Base-by-base conservation (phyloP, 2,329 filamentous ascomycete species). In the Nannizziopsis barbatae region DNA sequence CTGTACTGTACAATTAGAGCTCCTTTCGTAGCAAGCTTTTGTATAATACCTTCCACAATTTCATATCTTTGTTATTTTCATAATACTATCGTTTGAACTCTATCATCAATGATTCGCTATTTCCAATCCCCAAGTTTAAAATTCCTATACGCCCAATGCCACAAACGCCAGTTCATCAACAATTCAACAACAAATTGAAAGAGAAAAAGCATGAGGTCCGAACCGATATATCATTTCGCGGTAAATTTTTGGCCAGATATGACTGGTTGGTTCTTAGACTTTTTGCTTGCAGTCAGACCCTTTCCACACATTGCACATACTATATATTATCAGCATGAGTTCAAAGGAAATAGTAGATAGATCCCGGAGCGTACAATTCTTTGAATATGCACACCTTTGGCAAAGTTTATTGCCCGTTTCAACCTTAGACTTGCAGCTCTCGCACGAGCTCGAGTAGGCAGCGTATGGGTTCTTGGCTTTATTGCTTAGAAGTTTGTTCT, bases 381-480 rank as follows among this genome's bases (percentile, higher is more conserved):
- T 71, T 57, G 76, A 73, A 62, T 81, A 83, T 10, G 79, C 77
- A 60, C 79, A 83, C 38, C 73, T 72, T 53, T 81, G 75, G 57
- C 79, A 83, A 53, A 69, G 77, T 42, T 75, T 75, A 58, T 73
- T 71, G 10, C 79, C 79, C 56, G 78, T 72, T 9, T 78, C 72
- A n/a, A 78, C 72, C 60, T 81, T 81, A 22, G 75, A 75, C 62
- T 79, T 81, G 70, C 79, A 83, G 35, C 70, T 71, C 7, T 72
- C 71, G 57, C 79, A 83, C 0, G 75, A 73, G 57, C 76, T 79
- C 8, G 78, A 72, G 60, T 82, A 81, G 47, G 77, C 72, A 2
- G 78, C 78, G 55, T 80, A 83, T 0, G 79, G 79, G 53, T 83
- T 82, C 64, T 81, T 79, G 30, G 80, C 80, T 41, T 74, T 72